Percentiles rank a stretch among this genome's conserved stretches.
These are phyloP conservation scores for Aspergillus carbonarius DNA, from an alignment of 2,329 filamentous ascomycete species.

Conservation along the genomic window DNA sequence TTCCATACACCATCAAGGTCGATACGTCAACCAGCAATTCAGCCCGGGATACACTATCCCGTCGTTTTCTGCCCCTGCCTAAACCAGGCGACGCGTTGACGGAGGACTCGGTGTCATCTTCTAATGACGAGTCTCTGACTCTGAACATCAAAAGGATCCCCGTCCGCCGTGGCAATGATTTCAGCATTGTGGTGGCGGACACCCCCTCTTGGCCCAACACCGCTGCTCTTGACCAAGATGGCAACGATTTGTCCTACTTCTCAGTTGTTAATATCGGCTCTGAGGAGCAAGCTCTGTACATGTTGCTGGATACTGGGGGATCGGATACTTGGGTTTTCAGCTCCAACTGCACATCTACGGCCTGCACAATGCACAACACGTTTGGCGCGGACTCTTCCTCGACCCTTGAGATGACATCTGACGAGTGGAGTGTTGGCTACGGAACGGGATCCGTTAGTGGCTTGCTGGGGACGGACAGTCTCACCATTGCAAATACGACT, in stretches of 20 bases:
- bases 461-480: conserved; percentile 62
- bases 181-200: conserved; percentile 44
- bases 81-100: conserved; percentile 19
- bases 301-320: conserved; percentile 57
- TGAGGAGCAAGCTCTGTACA: conserved; percentile 51
- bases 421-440: conserved; percentile 67
- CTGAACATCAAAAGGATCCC: conserved; percentile 41
- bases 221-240: conserved; percentile 54
- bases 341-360: conserved; percentile 61
- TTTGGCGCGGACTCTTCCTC: conserved; percentile 68
- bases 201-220: conserved; percentile 46
- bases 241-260: conserved; percentile 56
- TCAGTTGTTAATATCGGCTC: conserved; percentile 51
- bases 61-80: conserved; percentile 37
- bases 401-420: conserved; percentile 56
- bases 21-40: conserved; percentile 17
- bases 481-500: conserved; percentile 66
- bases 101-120: conserved; percentile 19
- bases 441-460: conserved; percentile 75
- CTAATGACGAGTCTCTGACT: conserved; percentile 23
- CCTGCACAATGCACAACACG: conserved; percentile 68
- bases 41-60: conserved; percentile 13
- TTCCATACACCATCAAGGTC: conserved; percentile 39
- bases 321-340: conserved; percentile 82
- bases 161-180: conserved; percentile 49